Conservation (phyloP, 441 rosid species). For the Bocquillonia castaneifolia region DNA sequence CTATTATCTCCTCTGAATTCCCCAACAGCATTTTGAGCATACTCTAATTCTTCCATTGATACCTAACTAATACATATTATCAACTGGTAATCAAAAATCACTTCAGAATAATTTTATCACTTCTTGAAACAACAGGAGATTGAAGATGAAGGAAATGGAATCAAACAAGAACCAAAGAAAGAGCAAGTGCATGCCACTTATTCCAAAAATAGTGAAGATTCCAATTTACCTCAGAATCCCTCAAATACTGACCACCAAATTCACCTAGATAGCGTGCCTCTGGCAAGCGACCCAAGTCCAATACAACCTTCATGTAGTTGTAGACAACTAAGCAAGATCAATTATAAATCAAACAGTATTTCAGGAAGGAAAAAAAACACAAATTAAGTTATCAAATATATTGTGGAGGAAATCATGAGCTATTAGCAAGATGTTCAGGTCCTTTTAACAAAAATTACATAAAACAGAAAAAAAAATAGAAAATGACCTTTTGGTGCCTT, state of each 20-base stretch:
- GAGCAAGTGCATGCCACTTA: neutral
- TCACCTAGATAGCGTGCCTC: slow-evolving; percentile 63
- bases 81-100: slow-evolving; percentile 7
- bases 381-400: neutral
- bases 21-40: slow-evolving; percentile 51
- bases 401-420: neutral
- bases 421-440: neutral
- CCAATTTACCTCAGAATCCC: slow-evolving; percentile 47
- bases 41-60: slow-evolving; percentile 53
- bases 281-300: slow-evolving; percentile 59
- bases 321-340: neutral
- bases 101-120: neutral
- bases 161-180: neutral
- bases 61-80: slow-evolving; percentile 42
- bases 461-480: neutral
- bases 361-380: neutral
- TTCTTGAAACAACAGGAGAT: neutral
- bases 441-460: neutral
- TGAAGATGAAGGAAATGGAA: neutral
- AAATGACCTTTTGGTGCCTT: neutral
- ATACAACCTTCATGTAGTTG: slow-evolving; percentile 34
- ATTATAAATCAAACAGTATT: neutral
- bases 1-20: slow-evolving; percentile 57
- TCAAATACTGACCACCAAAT: slow-evolving; percentile 48
- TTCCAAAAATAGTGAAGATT: neutral